Evolutionary conservation across 768 basidiomycete species (phyloP).

Genomic region (Collybia nuda): DNA sequence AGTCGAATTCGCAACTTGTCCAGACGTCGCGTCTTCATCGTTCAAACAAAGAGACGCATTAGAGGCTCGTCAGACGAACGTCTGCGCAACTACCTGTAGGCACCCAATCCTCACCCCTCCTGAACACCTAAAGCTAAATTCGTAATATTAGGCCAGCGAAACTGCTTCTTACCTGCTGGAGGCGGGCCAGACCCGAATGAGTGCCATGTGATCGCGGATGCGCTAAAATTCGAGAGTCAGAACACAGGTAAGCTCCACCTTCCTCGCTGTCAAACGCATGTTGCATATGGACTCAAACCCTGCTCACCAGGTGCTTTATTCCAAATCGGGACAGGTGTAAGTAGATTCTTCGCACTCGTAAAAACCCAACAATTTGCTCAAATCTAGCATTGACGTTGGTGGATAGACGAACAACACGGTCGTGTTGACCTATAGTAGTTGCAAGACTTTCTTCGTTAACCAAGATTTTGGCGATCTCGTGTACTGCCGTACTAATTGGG

Average conservation of each 20-base stretch:
- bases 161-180: constrained; percentile 1
- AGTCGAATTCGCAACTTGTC: not conserved
- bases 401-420: not conserved
- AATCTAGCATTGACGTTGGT: no score
- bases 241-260: not conserved
- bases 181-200: constrained; percentile 4
- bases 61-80: not conserved
- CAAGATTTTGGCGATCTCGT: not conserved
- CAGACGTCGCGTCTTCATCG: not conserved
- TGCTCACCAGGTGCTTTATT: not conserved
- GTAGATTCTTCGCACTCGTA: not conserved
- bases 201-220: constrained; percentile 5
- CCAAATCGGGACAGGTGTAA: not conserved
- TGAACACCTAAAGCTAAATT: not conserved
- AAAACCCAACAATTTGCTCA: not conserved
- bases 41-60: not conserved
- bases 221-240: not conserved
- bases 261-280: not conserved
- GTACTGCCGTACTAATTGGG: constrained; percentile 3
- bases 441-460: constrained; percentile 1
- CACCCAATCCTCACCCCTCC: not conserved
- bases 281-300: no score
- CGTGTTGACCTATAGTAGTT: constrained; percentile 1
- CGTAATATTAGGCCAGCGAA: not conserved
- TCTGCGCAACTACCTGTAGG: not conserved